Evolutionary conservation across 768 basidiomycete species (phyloP), one percentile per base, ranked within the genome.

Genomic region (Agaricus subrufescens): DNA sequence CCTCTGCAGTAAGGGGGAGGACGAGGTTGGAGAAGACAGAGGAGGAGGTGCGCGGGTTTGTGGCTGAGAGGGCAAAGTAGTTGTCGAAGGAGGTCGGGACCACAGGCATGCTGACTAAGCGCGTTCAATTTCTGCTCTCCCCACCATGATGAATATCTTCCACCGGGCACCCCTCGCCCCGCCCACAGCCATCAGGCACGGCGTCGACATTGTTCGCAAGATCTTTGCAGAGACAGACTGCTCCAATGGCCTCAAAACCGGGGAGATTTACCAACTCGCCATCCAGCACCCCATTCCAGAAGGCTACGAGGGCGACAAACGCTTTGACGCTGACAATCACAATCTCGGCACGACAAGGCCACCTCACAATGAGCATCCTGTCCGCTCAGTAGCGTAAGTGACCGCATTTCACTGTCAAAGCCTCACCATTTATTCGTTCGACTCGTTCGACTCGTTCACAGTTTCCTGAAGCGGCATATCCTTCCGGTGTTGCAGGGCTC

Each of bases 11-110:
- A 38, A 94, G 75, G 0, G 91, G 88, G 25, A 85, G 77, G 31
- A 92, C 81, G 26, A 86, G 80, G 25, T 79, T 67, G 0, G 94
- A 91, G 68, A 94, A 94, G 48, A 91, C 80, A 62, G 88, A 86
- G 57, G 84, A 73, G 31, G 91, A 92, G 30, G 93, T 95, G 59
- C 82, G 81, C 1, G 84, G 71, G 14, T 86, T 79, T 25, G 83
- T 75, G 8, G 84, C 74, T 29, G 79, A 73, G 40, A 84, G 79
- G 5, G 75, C 76, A 67, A 98, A 91, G 73, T 96, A 98, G 23
- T 87, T 84, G 72, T 98, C 94, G 53, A 94, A 93, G 6, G 85
- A 74, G 5, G 90, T 84, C 26, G 81, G 78, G 3, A 83, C 79
- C 47, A 90, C 78, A 3, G 27, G 23, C 45, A 31, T 23, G 25